Evolutionary conservation across 331 rosid species (phyloP).

Genomic region (Dryas integrifolia): DNA sequence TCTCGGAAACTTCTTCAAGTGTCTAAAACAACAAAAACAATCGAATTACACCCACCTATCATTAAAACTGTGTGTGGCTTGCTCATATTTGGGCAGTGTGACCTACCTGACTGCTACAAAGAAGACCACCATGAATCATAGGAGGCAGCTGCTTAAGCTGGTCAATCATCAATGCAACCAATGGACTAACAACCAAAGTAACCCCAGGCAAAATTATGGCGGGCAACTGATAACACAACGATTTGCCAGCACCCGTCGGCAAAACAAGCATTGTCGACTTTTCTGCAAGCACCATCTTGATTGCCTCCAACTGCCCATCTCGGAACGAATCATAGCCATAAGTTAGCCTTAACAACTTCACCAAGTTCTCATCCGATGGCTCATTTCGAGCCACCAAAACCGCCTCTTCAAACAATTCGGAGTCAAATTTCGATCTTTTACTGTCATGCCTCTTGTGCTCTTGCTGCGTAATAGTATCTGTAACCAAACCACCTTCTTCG

Average conservation of each 20-base stretch:
- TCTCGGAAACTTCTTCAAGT: constrained; percentile 64
- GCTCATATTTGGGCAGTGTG: background rate
- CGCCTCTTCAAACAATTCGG: constrained; percentile 41
- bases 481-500: constrained; percentile 46
- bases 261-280: constrained; percentile 75
- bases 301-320: constrained; percentile 88
- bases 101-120: constrained; percentile 74
- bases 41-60: background rate
- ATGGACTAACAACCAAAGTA: constrained; percentile 85
- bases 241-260: constrained; percentile 94
- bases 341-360: constrained; percentile 51
- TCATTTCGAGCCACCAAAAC: constrained; percentile 42
- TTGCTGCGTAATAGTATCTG: constrained; percentile 24
- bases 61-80: background rate
- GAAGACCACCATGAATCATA: constrained; percentile 67
- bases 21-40: constrained; percentile 42
- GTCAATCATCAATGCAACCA: constrained; percentile 94
- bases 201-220: constrained; percentile 77
- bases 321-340: constrained; percentile 70
- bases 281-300: constrained; percentile 68
- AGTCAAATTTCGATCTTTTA: constrained; percentile 35
- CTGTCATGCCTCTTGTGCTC: constrained; percentile 33
- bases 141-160: constrained; percentile 83
- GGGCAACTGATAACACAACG: constrained; percentile 90
- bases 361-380: constrained; percentile 66